Evolutionary conservation across 306 rosid species (phyloP).

Genomic region (Boehmeria nivea): DNA sequence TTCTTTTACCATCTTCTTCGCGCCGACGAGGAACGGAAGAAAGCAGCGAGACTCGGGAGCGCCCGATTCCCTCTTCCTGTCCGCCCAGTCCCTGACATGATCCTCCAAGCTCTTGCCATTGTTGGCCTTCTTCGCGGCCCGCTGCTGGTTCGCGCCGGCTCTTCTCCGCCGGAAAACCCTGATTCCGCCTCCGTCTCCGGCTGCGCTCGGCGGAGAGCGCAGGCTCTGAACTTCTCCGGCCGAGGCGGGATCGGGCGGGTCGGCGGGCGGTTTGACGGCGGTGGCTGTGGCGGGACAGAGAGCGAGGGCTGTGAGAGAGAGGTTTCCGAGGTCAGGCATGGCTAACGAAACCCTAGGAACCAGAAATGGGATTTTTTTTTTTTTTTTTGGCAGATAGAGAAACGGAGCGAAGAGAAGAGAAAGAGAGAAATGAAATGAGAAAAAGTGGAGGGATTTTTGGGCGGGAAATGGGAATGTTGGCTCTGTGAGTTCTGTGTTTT

Average conservation of each 20-base stretch:
- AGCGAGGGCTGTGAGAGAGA: slow-evolving; percentile 39
- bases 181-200: slow-evolving; percentile 22
- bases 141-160: slow-evolving; percentile 22
- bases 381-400: too few relatives aligned
- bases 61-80: slow-evolving; percentile 32
- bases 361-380: not conserved
- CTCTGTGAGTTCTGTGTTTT: too few relatives aligned
- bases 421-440: not conserved
- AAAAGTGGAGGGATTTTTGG: slow-evolving; percentile 20
- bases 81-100: slow-evolving; percentile 41
- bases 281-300: slow-evolving; percentile 33
- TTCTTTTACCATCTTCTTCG: slow-evolving; percentile 50
- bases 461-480: slow-evolving; percentile 30
- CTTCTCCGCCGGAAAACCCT: slow-evolving; percentile 43
- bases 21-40: slow-evolving; percentile 64
- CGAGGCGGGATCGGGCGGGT: too few relatives aligned
- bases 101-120: slow-evolving; percentile 40
- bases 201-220: slow-evolving; percentile 9
- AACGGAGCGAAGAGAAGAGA: not conserved
- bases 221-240: not conserved
- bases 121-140: slow-evolving; percentile 29
- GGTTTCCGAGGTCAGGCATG: slow-evolving; percentile 67
- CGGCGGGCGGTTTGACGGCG: slow-evolving; percentile 20
- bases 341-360: slow-evolving; percentile 19
- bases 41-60: slow-evolving; percentile 25